Base-by-base conservation (phyloP, 148 eudicot genomes). In the Rhododendron ovatum region DNA sequence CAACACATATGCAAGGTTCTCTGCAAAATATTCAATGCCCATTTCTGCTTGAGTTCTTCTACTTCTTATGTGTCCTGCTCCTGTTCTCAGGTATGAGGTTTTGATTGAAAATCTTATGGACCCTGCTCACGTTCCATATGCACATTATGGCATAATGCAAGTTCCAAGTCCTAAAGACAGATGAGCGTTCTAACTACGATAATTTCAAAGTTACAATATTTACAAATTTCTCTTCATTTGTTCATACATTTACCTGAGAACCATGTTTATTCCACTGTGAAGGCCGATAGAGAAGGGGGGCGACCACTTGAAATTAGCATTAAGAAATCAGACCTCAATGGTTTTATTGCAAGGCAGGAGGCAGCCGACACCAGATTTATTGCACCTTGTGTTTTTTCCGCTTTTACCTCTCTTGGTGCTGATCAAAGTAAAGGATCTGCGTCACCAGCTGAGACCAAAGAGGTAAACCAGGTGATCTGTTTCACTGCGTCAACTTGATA, bases 21-120 rank as follows among this genome's bases (percentile, higher is more conserved):
- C 33, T 24, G 47, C 12, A 39, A 12, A 41, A 83, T 30, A 63
- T 65, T 83, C 10, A 43, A n/a, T 43, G 75, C 50, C 55, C 13
- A 41, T 59, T 41, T 65, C 11, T 39, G 76, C 53, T 61, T 15
- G n/a, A 78, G 75, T 65, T 45, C 17, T 88, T 87, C 45, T 51
- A 82, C 45, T 51, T 55, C 82, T 55, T 78, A 53, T 79, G 24
- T 28, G 51, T 30, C 30, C 39, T 90, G 82, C 50, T 86, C 9
- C 50, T 85, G 88, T 87, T 84, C 30, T 63, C 93, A 95, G 98
- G 89, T 95, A 95, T 80, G 98, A 96, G 84, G 84, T 95, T 86
- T 89, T 96, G 85, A 88, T 88, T 78, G 98, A 96, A 90, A 96
- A 96, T 90, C 96, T 96, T 51, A 95, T 96, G 98, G 98, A 96